Evolutionary conservation across 495 filamentous ascomycete species (phyloP), one percentile per base, ranked within the genome.

Genomic region (Hypomontagnella monticulosa): DNA sequence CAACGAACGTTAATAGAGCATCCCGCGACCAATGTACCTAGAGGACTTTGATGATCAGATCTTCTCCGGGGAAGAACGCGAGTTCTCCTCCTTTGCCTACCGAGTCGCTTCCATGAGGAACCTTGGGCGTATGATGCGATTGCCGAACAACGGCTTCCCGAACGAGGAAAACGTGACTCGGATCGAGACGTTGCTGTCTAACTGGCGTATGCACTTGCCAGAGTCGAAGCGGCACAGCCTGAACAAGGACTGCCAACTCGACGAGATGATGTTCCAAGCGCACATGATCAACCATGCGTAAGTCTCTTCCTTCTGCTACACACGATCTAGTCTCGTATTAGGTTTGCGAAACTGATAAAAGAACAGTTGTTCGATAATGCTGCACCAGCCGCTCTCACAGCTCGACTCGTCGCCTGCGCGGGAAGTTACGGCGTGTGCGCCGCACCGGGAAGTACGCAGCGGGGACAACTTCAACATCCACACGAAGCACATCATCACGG

Each of bases 251-350:
- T 84, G 88, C 30, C 80, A 87, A 33, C 82, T 93, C 8, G 93
- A 97, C 70, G 91, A 96, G 78, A 89, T 96, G 84, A 87, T 96
- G 79, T 96, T 96, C 80, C 92, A 96, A 71, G 92, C 92, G 9
- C 89, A 89, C 55, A 93, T 95, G 87, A 88, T 95, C 49, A 84
- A 89, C 27, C 85, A 91, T 71, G 88, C 86, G 76, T 84, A 74
- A 69, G 81, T 75, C 9, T n/a, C 51, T 51, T 15, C 12, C 23
- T 27, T 27, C 23, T 55, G 8, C 27, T 34, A 46, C n/a, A 27
- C n/a, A 6, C 6, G 2, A 2, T 27, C 23, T 27, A 27, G 23
- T 27, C 23, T 27, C 23, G 23, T 27, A 27, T 27, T 27, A 23
- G 7, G 15, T 15, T 66, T 34, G 44, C 36, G 6, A 38, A 27